Evolutionary conservation across 2,329 filamentous ascomycete genomes (phyloP).

Genomic region (Hypoxylon sp.): DNA sequence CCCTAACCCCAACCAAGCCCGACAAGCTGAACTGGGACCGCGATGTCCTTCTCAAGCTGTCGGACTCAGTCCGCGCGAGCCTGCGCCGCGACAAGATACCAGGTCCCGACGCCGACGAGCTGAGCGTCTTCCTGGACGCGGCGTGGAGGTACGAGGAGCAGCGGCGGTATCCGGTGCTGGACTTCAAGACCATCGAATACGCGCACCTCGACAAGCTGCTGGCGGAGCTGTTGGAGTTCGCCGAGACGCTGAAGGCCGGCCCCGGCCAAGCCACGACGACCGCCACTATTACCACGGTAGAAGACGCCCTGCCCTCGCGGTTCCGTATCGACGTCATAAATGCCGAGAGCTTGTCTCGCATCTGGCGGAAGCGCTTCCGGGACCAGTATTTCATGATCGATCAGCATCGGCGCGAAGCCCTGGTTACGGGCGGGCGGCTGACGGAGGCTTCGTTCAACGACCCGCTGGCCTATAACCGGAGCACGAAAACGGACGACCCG

Average conservation of each 20-base stretch:
- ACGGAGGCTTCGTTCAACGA: conserved; percentile 56
- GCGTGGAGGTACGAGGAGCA: conserved; percentile 55
- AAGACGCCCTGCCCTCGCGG: conserved; percentile 44
- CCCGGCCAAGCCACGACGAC: background rate
- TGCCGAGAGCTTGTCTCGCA: conserved; percentile 56
- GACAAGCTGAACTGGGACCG: conserved; percentile 40
- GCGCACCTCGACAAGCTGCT: conserved; percentile 54
- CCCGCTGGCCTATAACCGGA: conserved; percentile 51
- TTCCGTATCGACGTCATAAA: conserved; percentile 52
- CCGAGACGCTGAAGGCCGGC: conserved; percentile 53
- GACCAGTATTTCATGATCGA: conserved; percentile 61
- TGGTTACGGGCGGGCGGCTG: conserved; percentile 55
- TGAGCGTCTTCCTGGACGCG: conserved; percentile 56
- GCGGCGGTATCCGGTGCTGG: conserved; percentile 50
- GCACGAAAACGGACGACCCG: conserved; percentile 50
- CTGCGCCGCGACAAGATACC: conserved; percentile 51
- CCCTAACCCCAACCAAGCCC: conserved; percentile 35
- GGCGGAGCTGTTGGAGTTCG: conserved; percentile 57
- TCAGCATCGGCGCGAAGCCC: conserved; percentile 53
- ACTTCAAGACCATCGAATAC: conserved; percentile 55
- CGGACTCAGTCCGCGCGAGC: conserved; percentile 56
- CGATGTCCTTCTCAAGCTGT: conserved; percentile 53
- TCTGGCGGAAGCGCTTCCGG: conserved; percentile 59
- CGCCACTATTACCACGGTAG: background rate
- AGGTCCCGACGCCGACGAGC: conserved; percentile 51